Percentiles rank a stretch among this genome's conserved stretches.
phyloP scores from a whole-genome alignment of 192 early-diverging fungal genomes.

The Linnemannia exigua region DNA sequence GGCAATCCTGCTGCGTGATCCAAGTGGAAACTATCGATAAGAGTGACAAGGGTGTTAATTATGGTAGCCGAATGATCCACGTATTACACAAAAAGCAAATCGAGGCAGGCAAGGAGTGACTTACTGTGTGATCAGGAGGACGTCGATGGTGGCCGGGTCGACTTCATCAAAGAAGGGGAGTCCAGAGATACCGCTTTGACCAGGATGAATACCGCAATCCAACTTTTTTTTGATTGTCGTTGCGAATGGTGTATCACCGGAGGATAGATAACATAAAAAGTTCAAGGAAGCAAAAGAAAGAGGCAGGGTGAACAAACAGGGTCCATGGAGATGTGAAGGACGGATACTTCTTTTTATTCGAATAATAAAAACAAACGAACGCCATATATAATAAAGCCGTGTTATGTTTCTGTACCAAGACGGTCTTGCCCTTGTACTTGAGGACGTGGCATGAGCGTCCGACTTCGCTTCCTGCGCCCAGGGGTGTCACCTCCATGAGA shows the following conservation, averaged over 20 bases:
- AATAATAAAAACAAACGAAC: neutral
- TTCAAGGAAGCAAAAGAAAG: constrained; percentile 12
- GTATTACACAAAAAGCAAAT: neutral
- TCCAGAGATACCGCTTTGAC: constrained; percentile 88
- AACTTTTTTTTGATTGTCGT: constrained; percentile 69
- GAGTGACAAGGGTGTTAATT: no score
- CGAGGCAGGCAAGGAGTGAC: constrained; percentile 25
- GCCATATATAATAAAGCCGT: neutral
- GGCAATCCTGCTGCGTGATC: constrained; percentile 98
- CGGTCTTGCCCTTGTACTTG: constrained; percentile 96
- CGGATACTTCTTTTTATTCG: constrained; percentile 18
- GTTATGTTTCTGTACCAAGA: constrained; percentile 76
- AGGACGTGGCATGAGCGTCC: constrained; percentile 94
- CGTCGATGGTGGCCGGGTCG: constrained; percentile 89
- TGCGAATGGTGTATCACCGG: no score
- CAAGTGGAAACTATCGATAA: constrained; percentile 85
- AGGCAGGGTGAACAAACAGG: constrained; percentile 9
- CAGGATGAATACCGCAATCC: constrained; percentile 97
- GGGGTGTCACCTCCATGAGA: constrained; percentile 89
- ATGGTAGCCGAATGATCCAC: no score
- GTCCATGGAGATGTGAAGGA: neutral
- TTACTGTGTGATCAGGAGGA: constrained; percentile 94
- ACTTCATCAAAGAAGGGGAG: constrained; percentile 97
- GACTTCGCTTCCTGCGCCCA: constrained; percentile 98
- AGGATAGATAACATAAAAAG: neutral